Percentiles rank a stretch among this genome's conserved stretches.
Evolutionary conservation across 2,329 filamentous ascomycete genomes (phyloP).

Genomic region (Arthrinium phaeospermum): DNA sequence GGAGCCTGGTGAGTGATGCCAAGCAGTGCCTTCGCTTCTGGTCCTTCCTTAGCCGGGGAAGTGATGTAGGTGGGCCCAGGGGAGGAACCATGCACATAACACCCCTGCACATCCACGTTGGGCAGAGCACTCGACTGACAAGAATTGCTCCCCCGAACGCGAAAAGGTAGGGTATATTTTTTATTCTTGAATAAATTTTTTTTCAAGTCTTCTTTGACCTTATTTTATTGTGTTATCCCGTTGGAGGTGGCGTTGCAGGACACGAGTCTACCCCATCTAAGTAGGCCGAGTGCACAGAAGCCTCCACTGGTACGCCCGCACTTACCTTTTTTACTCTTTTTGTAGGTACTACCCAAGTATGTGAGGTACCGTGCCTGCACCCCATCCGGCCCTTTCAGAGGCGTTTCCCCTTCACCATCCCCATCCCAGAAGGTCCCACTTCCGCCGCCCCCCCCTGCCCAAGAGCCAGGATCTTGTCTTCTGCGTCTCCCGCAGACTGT

Average conservation of each 20-base stretch:
- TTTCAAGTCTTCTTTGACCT: neutral
- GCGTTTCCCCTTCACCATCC: neutral
- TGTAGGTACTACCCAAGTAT: neutral
- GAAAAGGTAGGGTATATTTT: neutral
- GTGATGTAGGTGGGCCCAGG: slow-evolving; percentile 8
- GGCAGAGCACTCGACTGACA: neutral
- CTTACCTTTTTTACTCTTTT: neutral
- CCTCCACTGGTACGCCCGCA: neutral
- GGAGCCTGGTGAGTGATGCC: slow-evolving; percentile 10
- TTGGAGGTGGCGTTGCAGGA: neutral
- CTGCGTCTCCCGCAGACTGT: neutral
- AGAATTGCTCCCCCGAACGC: neutral
- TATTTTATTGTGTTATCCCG: neutral
- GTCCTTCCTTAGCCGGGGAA: slow-evolving; percentile 8
- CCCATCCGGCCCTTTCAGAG: slow-evolving; percentile 8
- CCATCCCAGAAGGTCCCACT: neutral
- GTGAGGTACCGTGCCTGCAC: slow-evolving; percentile 1
- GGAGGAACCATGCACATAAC: neutral
- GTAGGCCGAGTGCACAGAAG: neutral
- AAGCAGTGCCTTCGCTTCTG: slow-evolving; percentile 12
- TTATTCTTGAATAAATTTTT: neutral
- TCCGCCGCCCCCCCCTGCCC: neutral
- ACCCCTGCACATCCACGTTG: neutral
- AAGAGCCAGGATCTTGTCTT: neutral
- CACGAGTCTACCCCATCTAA: neutral